Base-by-base conservation (phyloP, 345 rosid species). In the Syzygium jambos region DNA sequence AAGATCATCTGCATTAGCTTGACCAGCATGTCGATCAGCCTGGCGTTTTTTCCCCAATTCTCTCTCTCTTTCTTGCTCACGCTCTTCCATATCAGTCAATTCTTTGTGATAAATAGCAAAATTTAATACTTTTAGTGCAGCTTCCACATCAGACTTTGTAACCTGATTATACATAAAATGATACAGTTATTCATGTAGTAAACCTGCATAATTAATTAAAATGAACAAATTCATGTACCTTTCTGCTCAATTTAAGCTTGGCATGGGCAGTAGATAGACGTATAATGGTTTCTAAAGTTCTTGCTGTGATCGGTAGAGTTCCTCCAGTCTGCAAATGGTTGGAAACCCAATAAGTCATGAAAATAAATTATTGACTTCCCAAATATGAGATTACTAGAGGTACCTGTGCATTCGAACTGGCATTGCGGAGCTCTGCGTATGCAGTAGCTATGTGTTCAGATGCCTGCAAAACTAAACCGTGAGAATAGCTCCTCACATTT, bases 251-350 rank as follows among this genome's bases (percentile, higher is more conserved):
- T 90, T 95, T 96, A 95, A 98, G 85, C 89, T 95, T 98, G 84
- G 99, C 99, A 91, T 98, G 99, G 87, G 99, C 99, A 27, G 99
- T 96, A 29, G 99, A 96, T 87, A 98, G 96, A 85, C 99, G 99
- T 41, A 98, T 98, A 34, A 98, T 95, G 89, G 99, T 98, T 93
- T 98, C 99, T 87, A 98, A 90, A 77, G 99, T 98, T 92, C 99
- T 95, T 49, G 99, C 98, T 68, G 99, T 98, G 73, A 98, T 96
- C 17, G 99, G 99, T 90, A 98, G 99, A 8, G 99, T 96, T 92
- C 99, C 99, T 54, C 99, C 99, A 80, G 98, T 96, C 99, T 98
- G 86, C 92, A 90, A 86, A 89, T 77, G 90, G 46, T 63, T 34
- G 15, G 14, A 38, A 73, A 41, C 49, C 49, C 27, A 1, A 22